Evolutionary conservation across 2,329 filamentous ascomycete species (phyloP).

Genomic region (Amylocarpus encephaloides): DNA sequence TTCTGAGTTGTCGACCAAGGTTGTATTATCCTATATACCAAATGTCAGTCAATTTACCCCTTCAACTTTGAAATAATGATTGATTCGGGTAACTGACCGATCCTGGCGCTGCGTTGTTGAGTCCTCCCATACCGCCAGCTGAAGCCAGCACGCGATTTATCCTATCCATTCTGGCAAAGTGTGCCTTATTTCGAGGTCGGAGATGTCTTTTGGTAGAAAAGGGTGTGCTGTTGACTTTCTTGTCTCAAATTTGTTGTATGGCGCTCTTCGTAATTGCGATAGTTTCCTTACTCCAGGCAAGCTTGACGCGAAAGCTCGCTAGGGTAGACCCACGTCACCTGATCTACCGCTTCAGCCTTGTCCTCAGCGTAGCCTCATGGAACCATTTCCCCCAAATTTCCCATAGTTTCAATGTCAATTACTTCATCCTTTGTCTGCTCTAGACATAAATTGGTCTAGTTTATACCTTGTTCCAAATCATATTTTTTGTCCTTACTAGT

Average conservation of each 20-base stretch:
- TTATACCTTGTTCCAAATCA: too few relatives aligned
- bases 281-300: conserved; percentile 4
- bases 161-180: conserved; percentile 64
- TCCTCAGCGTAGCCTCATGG: neutral
- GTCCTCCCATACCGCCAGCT: conserved; percentile 60
- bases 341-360: neutral
- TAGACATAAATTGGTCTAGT: too few relatives aligned
- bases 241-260: conserved; percentile 11
- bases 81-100: conserved; percentile 43
- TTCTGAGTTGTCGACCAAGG: conserved; percentile 96
- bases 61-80: neutral
- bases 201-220: too few relatives aligned
- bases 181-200: conserved; percentile 2
- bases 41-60: conserved; percentile 10
- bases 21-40: conserved; percentile 72
- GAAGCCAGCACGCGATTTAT: conserved; percentile 81
- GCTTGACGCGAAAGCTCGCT: conserved; percentile 4
- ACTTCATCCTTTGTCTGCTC: too few relatives aligned
- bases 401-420: too few relatives aligned
- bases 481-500: too few relatives aligned
- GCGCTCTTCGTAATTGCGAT: neutral
- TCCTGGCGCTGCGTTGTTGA: conserved; percentile 50
- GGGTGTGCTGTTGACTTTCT: conserved; percentile 5
- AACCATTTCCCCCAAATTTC: too few relatives aligned
- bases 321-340: neutral